Base-by-base conservation (phyloP, 805 yeast genomes). In the Candida adriatica region DNA sequence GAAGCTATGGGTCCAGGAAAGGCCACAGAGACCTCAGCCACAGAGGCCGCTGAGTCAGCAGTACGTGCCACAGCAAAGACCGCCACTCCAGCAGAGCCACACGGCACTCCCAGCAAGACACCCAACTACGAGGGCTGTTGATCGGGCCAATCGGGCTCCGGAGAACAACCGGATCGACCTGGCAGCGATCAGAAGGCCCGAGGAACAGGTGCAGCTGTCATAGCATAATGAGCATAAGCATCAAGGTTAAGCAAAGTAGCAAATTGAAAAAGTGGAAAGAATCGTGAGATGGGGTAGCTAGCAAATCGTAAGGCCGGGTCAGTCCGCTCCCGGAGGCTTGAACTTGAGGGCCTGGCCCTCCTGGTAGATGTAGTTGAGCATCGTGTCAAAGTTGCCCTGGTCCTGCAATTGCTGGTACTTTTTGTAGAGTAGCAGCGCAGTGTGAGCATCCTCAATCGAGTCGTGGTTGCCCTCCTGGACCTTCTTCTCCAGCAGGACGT, bases 401-500 rank as follows among this genome's bases (percentile, higher is more conserved):
- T 62, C 66, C 31, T 63, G 61, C 41, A 90, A 64, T 41, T 79
- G 78, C 48, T 72, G 56, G 49, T 84, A 90, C 48, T 74, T 76
- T 39, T 74, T 72, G 60, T 84, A 94, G 21, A 92, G 60, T 27
- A 72, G 56, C 45, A 92, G 65, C 0, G 99, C 97, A 8, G 94
- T 80, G 35, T 67, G 62, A 0, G 99, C 96, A 61, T 92, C 99
- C 51, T 92, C 98, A 27, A 92, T 87, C 1, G 97, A 90, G 53
- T 94, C 97, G 57, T 92, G 99, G 51, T 90, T 90, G 2, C 92
- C 95, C 3, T 75, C 76, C 55, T 92, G 99, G 19, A 94, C 94
- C 29, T 75, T 70, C 39, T 75, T 77, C 20, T 70, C 71, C 32
- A 92, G 63, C 28, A 90, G 64, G 18, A 75, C 75, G 68, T 87